A percentile compares a stretch with the other conserved stretches of the same genome.
Conservation (phyloP, 2,329 filamentous ascomycete genomes). For the Xylariaceae sp. region DNA sequence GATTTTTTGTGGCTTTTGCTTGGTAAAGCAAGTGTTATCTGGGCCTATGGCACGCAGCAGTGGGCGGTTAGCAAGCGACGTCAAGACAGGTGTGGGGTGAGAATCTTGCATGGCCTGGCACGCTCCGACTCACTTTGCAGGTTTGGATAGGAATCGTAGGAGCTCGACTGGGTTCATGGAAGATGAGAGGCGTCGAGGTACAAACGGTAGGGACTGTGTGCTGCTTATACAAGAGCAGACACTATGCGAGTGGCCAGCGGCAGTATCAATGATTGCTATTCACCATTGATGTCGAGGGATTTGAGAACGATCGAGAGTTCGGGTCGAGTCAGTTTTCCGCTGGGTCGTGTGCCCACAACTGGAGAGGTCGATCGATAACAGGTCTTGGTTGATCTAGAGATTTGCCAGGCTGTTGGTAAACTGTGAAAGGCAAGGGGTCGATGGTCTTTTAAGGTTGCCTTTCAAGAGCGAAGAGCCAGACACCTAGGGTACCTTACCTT, state of each 20-base stretch:
- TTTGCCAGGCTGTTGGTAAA: too few species aligned
- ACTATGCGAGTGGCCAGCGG: conserved; percentile 7
- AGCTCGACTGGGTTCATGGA: conserved; percentile 91
- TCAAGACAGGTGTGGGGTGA: background rate
- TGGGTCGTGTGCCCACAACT: background rate
- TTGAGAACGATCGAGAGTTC: background rate
- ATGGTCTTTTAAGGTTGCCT: too few species aligned
- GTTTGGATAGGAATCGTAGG: conserved; percentile 89
- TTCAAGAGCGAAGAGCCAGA: too few species aligned
- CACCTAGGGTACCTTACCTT: too few species aligned
- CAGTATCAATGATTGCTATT: conserved; percentile 3
- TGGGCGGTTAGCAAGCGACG: conserved; percentile 1
- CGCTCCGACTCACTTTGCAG: conserved; percentile 68
- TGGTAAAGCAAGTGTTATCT: conserved; percentile 50
- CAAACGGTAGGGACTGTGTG: conserved; percentile 22
- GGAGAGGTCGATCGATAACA: too few species aligned
- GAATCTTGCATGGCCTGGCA: background rate
- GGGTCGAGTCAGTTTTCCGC: background rate
- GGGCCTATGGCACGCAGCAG: conserved; percentile 38
- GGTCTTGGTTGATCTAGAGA: too few species aligned
- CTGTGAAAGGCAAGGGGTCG: too few species aligned
- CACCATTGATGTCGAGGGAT: conserved; percentile 2
- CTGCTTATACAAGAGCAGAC: conserved; percentile 11
- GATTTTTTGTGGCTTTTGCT: conserved; percentile 13
- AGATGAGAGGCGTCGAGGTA: conserved; percentile 33